Conservation (phyloP, 2,329 filamentous ascomycete genomes). For the Xylaria arbuscula region DNA sequence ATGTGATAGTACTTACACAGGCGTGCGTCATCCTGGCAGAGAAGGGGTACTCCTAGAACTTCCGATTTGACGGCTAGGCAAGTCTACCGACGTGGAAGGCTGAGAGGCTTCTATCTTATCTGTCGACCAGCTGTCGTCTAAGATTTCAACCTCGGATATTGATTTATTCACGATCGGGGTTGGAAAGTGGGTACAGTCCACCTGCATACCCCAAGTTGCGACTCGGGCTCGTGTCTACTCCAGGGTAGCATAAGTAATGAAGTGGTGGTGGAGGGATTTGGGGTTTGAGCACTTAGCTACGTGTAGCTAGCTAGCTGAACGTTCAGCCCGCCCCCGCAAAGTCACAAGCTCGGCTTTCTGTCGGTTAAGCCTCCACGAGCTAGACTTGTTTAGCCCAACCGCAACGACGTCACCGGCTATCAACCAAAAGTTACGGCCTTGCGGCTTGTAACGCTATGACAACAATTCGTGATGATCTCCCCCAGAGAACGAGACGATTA, state of each 20-base stretch:
- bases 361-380: constrained; percentile 57
- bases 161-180: background rate
- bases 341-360: constrained; percentile 67
- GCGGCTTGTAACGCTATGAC: background rate
- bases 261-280: too few species aligned
- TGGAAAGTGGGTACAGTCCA: constrained; percentile 2
- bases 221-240: too few species aligned
- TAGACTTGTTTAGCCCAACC: constrained; percentile 18
- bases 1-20: constrained; percentile 24
- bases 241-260: too few species aligned
- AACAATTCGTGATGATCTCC: background rate
- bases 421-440: constrained; percentile 29
- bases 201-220: too few species aligned
- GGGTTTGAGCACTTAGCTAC: too few species aligned
- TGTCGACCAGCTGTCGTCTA: background rate
- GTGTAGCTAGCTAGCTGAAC: background rate
- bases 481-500: background rate
- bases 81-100: background rate
- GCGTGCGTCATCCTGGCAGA: background rate
- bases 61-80: constrained; percentile 5
- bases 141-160: constrained; percentile 32
- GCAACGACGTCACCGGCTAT: constrained; percentile 50
- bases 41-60: constrained; percentile 9
- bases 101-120: constrained; percentile 11
- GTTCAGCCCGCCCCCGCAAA: constrained; percentile 58